Percentiles rank a stretch among this genome's conserved stretches.
Evolutionary conservation across 1,284 basidiomycete genomes (phyloP).

Genomic region (Fomitopsis schrenkii): DNA sequence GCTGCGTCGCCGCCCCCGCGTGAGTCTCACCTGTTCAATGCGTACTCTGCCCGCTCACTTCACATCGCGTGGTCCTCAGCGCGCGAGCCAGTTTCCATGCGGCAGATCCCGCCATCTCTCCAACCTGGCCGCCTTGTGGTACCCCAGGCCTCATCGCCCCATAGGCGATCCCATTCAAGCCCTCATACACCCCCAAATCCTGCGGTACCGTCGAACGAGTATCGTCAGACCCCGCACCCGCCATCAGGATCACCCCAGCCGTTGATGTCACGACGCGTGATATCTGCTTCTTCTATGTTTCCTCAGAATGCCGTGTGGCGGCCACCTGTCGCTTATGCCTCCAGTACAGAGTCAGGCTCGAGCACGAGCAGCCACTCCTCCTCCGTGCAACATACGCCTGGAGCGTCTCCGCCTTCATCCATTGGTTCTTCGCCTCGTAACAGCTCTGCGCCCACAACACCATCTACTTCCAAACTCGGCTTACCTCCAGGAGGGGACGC

Average conservation of each 20-base stretch:
- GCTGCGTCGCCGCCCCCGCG: constrained; percentile 16
- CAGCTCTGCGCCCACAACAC: background rate
- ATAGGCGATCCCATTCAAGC: constrained; percentile 12
- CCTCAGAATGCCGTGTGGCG: constrained; percentile 4
- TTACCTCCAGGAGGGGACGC: background rate
- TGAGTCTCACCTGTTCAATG: background rate
- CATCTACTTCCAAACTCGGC: background rate
- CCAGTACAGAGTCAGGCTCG: constrained; percentile 12
- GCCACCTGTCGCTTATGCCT: constrained; percentile 11
- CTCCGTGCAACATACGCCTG: constrained; percentile 17
- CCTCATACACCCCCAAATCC: constrained; percentile 9
- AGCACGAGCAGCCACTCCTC: constrained; percentile 15
- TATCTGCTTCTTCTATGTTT: constrained; percentile 7
- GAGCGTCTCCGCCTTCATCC: constrained; percentile 11
- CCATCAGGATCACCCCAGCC: background rate
- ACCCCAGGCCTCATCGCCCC: constrained; percentile 1
- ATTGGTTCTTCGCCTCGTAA: constrained; percentile 3
- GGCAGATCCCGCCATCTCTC: constrained; percentile 5
- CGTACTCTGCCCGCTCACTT: background rate
- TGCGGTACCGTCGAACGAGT: constrained; percentile 2
- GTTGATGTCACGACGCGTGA: background rate
- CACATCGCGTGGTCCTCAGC: constrained; percentile 11
- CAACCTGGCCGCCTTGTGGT: background rate
- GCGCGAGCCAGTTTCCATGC: constrained; percentile 14
- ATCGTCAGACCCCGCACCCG: constrained; percentile 10